A percentile compares a stretch with the other conserved stretches of the same genome.
Conservation (phyloP, 306 rosid species). For the Medicago ruthenica region DNA sequence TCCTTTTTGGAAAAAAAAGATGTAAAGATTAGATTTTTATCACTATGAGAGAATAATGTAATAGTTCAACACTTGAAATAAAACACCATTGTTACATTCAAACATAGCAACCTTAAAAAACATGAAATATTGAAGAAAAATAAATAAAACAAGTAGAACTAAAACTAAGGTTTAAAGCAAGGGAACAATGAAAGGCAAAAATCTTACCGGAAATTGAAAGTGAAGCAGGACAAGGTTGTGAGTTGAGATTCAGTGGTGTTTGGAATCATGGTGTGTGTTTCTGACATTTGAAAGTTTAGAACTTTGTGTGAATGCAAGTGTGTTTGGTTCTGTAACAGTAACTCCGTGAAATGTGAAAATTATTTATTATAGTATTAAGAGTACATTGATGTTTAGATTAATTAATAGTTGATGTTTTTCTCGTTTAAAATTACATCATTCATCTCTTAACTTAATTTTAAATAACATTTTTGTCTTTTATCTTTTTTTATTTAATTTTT, state of each 20-base stretch:
- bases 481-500: no score
- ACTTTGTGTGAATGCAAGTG: conserved; percentile 35
- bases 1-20: background rate
- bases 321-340: conserved; percentile 36
- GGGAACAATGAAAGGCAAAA: conserved; percentile 6
- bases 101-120: background rate
- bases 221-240: background rate
- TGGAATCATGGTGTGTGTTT: conserved; percentile 31
- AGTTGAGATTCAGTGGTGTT: conserved; percentile 22
- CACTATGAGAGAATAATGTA: conserved; percentile 14
- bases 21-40: conserved; percentile 14
- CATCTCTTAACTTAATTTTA: no score
- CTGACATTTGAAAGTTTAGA: conserved; percentile 50
- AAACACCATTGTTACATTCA: conserved; percentile 20
- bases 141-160: background rate
- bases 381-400: background rate
- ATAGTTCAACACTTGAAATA: conserved; percentile 13
- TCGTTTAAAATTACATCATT: no score
- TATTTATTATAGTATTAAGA: background rate
- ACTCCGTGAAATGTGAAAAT: conserved; percentile 22
- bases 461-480: no score
- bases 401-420: no score
- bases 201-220: conserved; percentile 38
- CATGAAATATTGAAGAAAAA: background rate
- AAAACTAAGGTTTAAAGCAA: conserved; percentile 19